Base-by-base conservation (phyloP, 2,329 filamentous ascomycete genomes). In the Fonsecaea nubica region DNA sequence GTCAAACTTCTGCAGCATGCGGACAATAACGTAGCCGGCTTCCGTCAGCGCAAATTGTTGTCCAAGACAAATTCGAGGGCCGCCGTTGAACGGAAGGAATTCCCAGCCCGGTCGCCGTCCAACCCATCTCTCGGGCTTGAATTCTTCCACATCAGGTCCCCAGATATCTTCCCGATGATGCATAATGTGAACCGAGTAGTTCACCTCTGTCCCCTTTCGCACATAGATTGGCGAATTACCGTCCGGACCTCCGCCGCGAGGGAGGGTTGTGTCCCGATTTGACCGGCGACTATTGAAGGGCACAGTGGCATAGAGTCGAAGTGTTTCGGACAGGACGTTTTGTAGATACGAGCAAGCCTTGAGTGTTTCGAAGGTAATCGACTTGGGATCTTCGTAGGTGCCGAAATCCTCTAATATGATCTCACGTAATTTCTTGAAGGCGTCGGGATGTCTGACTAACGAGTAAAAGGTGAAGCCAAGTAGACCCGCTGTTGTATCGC, bases 41-140 rank as follows among this genome's bases (percentile, higher is more conserved):
- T 93, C 90, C 0, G 90, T 92, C 55, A 93, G 79, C 13, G 91
- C 92, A 76, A 93, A 94, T 77, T 94, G 90, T 82, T 94, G 72
- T 10, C 70, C 72, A 15, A 73, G 54, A 54, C 72, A 73, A 21
- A 70, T 73, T 8, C 71, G 68, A 30, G 70, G 70, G n/a, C 72
- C 72, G n/a, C 71, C 72, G 36, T 71, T 73, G 64, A 74, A 72
- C 3, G 72, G 72, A 12, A 73, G 36, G 58, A 68, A 74, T 38
- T 90, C 1, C 90, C 66, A 93, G 87, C 77, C 90, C 92, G 74
- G 92, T 90, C 36, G 90, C 81, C 52, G 90, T 88, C 0, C 90
- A 71, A 77, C 79, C 90, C 90, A 93, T 64, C 90, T 82, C 56
- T 92, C 89, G 0, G 90, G 90, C 66, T 81, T 82, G 78, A 88